These are phyloP conservation scores for Teratosphaeria viscida DNA, from an alignment of 2,329 filamentous ascomycete genomes.

Conservation along the genomic window DNA sequence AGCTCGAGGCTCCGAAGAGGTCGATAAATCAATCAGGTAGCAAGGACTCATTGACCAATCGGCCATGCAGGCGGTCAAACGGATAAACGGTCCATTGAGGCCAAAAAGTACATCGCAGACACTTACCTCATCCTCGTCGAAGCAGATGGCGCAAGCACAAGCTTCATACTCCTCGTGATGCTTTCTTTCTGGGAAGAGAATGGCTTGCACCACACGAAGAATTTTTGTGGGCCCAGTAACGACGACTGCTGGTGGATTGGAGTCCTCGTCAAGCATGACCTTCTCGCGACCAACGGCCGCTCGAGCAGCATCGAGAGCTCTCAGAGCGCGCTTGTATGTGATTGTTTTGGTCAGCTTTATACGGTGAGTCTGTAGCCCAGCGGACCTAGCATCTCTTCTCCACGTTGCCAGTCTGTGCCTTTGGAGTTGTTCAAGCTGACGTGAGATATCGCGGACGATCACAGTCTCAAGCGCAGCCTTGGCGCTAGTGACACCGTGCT, in stretches of 20 bases:
- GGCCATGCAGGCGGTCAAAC: background rate
- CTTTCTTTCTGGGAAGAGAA: constrained; percentile 1
- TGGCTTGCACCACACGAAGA: constrained; percentile 2
- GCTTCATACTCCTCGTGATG: background rate
- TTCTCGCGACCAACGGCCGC: background rate
- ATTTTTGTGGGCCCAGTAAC: background rate
- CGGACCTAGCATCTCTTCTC: background rate
- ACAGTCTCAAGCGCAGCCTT: constrained; percentile 1
- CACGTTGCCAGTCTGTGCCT: background rate
- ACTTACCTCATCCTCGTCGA: background rate
- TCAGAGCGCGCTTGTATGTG: background rate
- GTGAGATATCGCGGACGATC: background rate
- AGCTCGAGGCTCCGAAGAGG: background rate
- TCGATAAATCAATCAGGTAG: background rate
- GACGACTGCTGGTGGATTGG: constrained; percentile 2
- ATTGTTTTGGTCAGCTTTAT: constrained; percentile 5
- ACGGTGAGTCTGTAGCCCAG: background rate
- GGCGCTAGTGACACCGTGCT: background rate
- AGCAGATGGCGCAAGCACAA: constrained; percentile 2
- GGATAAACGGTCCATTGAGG: background rate
- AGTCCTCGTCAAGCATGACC: constrained; percentile 2
- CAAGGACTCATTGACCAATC: background rate
- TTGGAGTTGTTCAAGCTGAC: background rate
- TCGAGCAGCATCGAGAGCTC: background rate
- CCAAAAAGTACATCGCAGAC: background rate